Evolutionary conservation across 768 basidiomycete genomes (phyloP).

Genomic region (Xanthoconium purpureum): DNA sequence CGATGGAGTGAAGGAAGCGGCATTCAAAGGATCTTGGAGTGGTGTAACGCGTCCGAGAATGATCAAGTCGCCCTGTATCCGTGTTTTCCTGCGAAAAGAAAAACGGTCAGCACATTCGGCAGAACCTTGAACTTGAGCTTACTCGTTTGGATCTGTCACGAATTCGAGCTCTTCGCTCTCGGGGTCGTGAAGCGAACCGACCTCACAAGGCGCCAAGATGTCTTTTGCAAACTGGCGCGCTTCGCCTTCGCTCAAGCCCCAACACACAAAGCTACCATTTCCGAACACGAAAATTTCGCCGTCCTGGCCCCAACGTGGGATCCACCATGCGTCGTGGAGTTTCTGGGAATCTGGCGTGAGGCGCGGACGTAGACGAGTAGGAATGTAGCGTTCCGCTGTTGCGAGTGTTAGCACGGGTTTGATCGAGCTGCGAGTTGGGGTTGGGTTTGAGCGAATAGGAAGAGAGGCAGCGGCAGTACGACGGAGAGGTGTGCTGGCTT

Average conservation of each 20-base stretch:
- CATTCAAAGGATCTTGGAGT: slow-evolving; percentile 49
- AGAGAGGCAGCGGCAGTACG: slow-evolving; percentile 83
- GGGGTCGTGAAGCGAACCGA: slow-evolving; percentile 59
- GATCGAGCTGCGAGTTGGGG: slow-evolving; percentile 79
- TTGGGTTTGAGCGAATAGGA: slow-evolving; percentile 82
- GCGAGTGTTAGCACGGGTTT: slow-evolving; percentile 76
- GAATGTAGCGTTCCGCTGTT: slow-evolving; percentile 77
- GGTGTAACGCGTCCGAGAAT: slow-evolving; percentile 73
- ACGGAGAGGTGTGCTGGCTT: slow-evolving; percentile 74
- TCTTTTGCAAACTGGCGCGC: slow-evolving; percentile 65
- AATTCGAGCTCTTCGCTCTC: slow-evolving; percentile 94
- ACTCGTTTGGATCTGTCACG: slow-evolving; percentile 89
- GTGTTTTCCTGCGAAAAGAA: slow-evolving; percentile 59
- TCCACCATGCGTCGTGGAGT: slow-evolving; percentile 78
- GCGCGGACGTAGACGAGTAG: slow-evolving; percentile 57
- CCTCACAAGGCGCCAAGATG: slow-evolving; percentile 59
- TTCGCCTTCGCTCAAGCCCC: slow-evolving; percentile 79
- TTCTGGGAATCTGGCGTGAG: slow-evolving; percentile 54
- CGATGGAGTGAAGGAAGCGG: slow-evolving; percentile 44
- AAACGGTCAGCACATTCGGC: slow-evolving; percentile 1
- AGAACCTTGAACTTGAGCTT: neutral
- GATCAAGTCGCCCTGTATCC: slow-evolving; percentile 88
- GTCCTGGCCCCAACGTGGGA: slow-evolving; percentile 64
- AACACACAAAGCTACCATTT: slow-evolving; percentile 87
- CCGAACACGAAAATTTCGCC: slow-evolving; percentile 89